Percentiles rank a stretch among this genome's conserved stretches.
Conservation (phyloP, 176 grass and related monocot species). For the Zea luxurians region DNA sequence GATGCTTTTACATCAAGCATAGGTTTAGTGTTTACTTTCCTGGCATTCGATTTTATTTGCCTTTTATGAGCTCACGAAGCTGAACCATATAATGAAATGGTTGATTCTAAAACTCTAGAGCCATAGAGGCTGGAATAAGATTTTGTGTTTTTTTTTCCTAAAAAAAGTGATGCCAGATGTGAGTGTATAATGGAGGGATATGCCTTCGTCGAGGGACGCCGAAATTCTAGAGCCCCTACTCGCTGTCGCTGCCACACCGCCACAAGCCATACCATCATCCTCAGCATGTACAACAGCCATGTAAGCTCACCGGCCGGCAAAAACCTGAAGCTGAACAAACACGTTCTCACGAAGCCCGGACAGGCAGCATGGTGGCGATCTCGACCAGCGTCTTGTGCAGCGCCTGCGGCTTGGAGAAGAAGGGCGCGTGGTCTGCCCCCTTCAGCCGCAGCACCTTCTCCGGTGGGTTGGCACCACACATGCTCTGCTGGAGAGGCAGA, state of each 20-base stretch:
- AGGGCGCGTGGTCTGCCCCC: constrained; percentile 81
- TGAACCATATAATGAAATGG: neutral
- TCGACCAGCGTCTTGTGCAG: constrained; percentile 80
- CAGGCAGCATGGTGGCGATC: constrained; percentile 54
- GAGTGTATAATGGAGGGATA: neutral
- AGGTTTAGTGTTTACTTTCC: too few relatives aligned
- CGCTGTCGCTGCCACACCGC: neutral
- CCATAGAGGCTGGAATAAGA: too few relatives aligned
- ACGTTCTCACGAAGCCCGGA: constrained; percentile 36
- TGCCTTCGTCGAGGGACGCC: neutral
- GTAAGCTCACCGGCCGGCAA: neutral
- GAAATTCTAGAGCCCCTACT: constrained; percentile 12
- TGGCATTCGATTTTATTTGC: too few relatives aligned
- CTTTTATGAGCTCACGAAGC: neutral
- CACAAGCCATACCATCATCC: constrained; percentile 5
- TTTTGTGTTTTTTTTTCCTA: too few relatives aligned
- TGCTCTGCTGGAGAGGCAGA: constrained; percentile 64
- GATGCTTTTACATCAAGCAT: too few relatives aligned
- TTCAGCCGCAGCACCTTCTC: constrained; percentile 86
- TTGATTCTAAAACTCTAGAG: neutral
- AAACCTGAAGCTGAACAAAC: neutral
- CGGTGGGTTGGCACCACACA: constrained; percentile 61
- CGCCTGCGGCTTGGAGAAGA: constrained; percentile 95
- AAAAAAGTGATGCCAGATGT: neutral
- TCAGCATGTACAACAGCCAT: constrained; percentile 37